Evolutionary conservation across 352 stramenopile species (phyloP).

Genomic region (Globisporangium okanoganense): DNA sequence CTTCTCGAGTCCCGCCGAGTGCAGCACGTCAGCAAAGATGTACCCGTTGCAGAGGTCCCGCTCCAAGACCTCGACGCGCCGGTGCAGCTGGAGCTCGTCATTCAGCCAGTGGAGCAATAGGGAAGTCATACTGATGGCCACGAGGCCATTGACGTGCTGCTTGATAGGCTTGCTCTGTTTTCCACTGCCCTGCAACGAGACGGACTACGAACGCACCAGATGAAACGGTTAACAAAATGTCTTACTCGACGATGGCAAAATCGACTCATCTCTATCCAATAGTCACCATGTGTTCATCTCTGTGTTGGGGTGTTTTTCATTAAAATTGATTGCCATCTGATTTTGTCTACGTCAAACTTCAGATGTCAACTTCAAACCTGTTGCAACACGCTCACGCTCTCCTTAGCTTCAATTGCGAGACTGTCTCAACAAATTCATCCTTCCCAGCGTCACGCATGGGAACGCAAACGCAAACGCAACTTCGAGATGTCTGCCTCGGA

Average conservation of each 20-base stretch:
- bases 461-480: background rate
- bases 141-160: background rate
- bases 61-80: slow-evolving; percentile 46
- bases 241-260: background rate
- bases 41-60: slow-evolving; percentile 67
- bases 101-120: slow-evolving; percentile 68
- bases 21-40: slow-evolving; percentile 57
- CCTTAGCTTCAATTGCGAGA: no score
- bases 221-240: background rate
- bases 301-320: no score
- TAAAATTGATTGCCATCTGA: no score
- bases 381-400: no score
- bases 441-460: no score
- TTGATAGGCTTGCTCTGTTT: background rate
- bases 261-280: no score
- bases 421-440: no score
- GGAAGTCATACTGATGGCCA: slow-evolving; percentile 34
- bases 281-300: no score
- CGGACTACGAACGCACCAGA: no score
- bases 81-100: slow-evolving; percentile 47
- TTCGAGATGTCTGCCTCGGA: background rate
- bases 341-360: slow-evolving; percentile 5
- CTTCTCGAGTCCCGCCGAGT: slow-evolving; percentile 41
- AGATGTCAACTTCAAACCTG: background rate
- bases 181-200: background rate